Evolutionary conservation across 352 stramenopile genomes (phyloP), one percentile per base, ranked within the genome.

Genomic region (Globisporangium yorkense): DNA sequence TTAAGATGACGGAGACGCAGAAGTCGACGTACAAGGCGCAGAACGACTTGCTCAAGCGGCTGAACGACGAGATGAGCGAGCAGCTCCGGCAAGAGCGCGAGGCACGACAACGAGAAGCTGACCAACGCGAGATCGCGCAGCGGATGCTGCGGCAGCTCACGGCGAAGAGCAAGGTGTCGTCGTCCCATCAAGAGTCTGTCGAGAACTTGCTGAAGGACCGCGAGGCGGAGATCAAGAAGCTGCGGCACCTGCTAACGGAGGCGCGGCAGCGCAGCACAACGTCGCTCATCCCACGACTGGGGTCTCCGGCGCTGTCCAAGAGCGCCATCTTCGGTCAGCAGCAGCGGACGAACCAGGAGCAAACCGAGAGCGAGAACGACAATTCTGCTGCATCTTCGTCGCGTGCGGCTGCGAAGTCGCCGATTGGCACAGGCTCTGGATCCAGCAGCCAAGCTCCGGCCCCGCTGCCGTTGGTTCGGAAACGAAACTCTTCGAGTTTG

Each of bases 1-100:
- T 89, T 60, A 96, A 93, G 58, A 72, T 78, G 2, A 81, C 90
- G 27, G 88, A 96, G 54, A 74, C 72, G 3, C 78, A 94, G 55
- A 75, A 75, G n/a, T 65, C 66, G 9, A 86, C 67, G 45, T 60
- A 87, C 40, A 80, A 76, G 47, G 74, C 66, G 24, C 82, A 92
- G 63, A 85, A 76, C 33, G 77, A 88, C 15, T 72, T 69, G 7
- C 61, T 92, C 43, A 92, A 90, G 59, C 68, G 68, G 4, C 66
- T 88, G 9, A 79, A 91, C 41, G 78, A 86, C 35, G 78, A 91
- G 55, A 48, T 94, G n/a, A 69, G 62, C 24, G 72, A 76, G 37
- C 80, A 92, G 54, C 61, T 91, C 9, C 88, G 88, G 68, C 59
- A 71, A 24, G 84, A 94, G 60, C 80, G 80, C 18, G 81, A 92